Conservation (phyloP, 805 yeast species). For the Sugiyamaella marilandica region DNA sequence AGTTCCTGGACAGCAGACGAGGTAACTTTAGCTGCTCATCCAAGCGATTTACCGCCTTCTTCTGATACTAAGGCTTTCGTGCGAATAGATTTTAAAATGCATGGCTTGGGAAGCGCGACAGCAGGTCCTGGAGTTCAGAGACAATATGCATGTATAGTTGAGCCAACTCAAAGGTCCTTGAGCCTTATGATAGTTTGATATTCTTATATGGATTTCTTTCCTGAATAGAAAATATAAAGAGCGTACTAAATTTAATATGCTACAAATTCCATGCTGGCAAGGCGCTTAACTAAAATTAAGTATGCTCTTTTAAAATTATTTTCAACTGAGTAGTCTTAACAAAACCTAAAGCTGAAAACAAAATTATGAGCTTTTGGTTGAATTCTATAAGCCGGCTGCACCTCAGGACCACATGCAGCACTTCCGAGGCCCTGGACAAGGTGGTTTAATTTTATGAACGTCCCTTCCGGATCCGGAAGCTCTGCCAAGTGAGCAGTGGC, state of each 20-base stretch:
- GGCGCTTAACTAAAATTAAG: no score
- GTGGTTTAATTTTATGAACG: background rate
- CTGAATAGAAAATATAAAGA: no score
- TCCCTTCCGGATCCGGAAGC: background rate
- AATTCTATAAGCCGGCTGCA: no score
- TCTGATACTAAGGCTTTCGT: constrained; percentile 15
- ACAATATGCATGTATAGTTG: constrained; percentile 7
- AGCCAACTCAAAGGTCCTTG: no score
- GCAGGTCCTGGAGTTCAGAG: constrained; percentile 29
- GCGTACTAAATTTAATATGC: background rate
- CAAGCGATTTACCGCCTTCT: constrained; percentile 20
- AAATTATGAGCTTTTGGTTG: no score
- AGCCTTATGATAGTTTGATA: no score
- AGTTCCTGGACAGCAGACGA: constrained; percentile 18
- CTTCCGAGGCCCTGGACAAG: background rate
- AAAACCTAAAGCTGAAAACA: no score
- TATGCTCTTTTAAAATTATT: no score
- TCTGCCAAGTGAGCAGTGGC: background rate
- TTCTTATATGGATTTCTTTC: no score
- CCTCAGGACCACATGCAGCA: background rate
- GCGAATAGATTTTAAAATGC: constrained; percentile 26
- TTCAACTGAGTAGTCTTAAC: no score
- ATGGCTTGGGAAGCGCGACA: constrained; percentile 29
- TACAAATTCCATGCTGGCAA: background rate
- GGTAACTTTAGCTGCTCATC: constrained; percentile 25